Percentiles rank a stretch among this genome's conserved stretches.
Evolutionary conservation across 345 rosid species (phyloP).

Genomic region (Durio zibethinus): DNA sequence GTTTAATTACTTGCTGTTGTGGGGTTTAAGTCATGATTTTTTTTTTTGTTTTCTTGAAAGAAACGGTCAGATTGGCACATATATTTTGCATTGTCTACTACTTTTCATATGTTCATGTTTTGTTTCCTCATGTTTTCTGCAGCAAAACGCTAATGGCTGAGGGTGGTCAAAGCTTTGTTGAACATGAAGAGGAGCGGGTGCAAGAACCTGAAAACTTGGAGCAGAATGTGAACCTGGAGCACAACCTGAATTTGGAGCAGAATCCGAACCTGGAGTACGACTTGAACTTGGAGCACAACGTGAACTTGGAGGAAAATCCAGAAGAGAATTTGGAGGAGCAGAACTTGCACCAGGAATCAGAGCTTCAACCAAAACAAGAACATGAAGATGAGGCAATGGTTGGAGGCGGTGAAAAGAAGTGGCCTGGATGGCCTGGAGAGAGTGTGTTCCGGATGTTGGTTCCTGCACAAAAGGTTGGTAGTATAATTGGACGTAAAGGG

Average conservation of each 20-base stretch:
- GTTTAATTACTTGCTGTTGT: neutral
- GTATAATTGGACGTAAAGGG: constrained; percentile 97
- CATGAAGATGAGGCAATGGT: constrained; percentile 32
- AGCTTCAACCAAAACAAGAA: constrained; percentile 34
- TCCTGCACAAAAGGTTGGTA: constrained; percentile 96
- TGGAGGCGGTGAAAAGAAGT: constrained; percentile 72
- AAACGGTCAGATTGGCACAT: neutral
- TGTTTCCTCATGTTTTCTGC: neutral
- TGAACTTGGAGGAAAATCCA: constrained; percentile 3
- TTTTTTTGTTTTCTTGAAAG: neutral
- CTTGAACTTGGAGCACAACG: neutral
- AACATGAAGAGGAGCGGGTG: constrained; percentile 7
- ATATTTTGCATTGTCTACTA: neutral
- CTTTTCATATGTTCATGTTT: neutral
- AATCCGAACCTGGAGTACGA: neutral
- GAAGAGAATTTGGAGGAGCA: constrained; percentile 26
- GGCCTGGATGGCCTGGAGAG: constrained; percentile 99
- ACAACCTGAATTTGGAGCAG: neutral
- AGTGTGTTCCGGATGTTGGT: constrained; percentile 96
- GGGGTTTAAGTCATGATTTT: neutral
- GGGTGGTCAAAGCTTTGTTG: constrained; percentile 11
- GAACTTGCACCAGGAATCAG: constrained; percentile 23
- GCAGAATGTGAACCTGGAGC: neutral
- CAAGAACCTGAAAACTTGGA: constrained; percentile 19
- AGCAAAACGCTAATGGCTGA: constrained; percentile 23